Evolutionary conservation across 345 rosid species (phyloP).

Genomic region (Draba incana): DNA sequence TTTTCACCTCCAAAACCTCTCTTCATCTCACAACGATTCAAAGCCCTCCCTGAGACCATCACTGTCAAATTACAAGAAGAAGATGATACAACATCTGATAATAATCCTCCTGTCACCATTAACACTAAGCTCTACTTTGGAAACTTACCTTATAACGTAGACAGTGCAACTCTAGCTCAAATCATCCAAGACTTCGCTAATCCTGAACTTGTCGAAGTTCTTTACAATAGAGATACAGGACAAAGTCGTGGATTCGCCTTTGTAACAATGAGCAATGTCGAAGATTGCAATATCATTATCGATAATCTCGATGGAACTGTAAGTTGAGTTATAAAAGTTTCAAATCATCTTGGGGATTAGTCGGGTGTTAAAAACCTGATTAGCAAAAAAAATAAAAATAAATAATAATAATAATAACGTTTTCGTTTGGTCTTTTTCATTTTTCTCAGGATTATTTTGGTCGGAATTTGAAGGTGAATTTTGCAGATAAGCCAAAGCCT

Average conservation of each 20-base stretch:
- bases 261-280: constrained; percentile 84
- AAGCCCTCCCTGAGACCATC: constrained; percentile 29
- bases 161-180: constrained; percentile 90
- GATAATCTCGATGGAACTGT: constrained; percentile 91
- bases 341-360: no score
- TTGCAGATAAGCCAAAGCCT: constrained; percentile 68
- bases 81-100: constrained; percentile 23
- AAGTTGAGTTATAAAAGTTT: constrained; percentile 37
- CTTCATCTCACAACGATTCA: constrained; percentile 23
- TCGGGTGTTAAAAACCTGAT: no score
- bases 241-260: constrained; percentile 93
- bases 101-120: constrained; percentile 27
- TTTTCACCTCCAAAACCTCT: constrained; percentile 31
- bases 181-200: constrained; percentile 75
- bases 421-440: background rate
- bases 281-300: constrained; percentile 69
- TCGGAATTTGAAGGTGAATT: constrained; percentile 69
- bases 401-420: background rate
- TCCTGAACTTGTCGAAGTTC: constrained; percentile 91
- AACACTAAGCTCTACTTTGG: constrained; percentile 91
- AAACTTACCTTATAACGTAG: constrained; percentile 86
- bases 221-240: constrained; percentile 78
- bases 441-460: constrained; percentile 70
- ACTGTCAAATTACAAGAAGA: constrained; percentile 40
- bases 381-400: no score